Evolutionary conservation across 352 stramenopile species (phyloP).

Genomic region (Pythium phragmiticola): DNA sequence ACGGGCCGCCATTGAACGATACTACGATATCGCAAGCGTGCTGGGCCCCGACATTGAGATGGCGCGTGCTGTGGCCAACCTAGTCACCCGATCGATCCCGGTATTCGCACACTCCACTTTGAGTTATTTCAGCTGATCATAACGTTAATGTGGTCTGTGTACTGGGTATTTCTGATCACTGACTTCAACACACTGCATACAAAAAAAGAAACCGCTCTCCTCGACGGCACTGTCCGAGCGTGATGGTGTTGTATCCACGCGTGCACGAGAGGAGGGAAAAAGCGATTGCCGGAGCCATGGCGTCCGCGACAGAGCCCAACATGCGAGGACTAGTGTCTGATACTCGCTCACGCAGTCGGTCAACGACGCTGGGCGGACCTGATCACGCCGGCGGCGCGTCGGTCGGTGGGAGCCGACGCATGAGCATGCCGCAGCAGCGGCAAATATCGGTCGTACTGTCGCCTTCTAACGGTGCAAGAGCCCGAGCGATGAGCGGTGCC

Average conservation of each 20-base stretch:
- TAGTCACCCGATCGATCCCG: slow-evolving; percentile 23
- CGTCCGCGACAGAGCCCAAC: slow-evolving; percentile 9
- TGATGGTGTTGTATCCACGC: slow-evolving; percentile 11
- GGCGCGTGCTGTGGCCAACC: slow-evolving; percentile 21
- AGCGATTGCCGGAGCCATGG: background rate
- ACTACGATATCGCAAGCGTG: slow-evolving; percentile 33
- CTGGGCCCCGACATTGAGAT: slow-evolving; percentile 29
- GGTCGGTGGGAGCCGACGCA: background rate
- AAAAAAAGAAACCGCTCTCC: slow-evolving; percentile 3
- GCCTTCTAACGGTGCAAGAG: background rate
- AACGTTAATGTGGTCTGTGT: too few species aligned
- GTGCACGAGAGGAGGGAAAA: background rate
- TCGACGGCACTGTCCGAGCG: background rate
- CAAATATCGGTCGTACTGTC: slow-evolving; percentile 9
- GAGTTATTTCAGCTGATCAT: background rate
- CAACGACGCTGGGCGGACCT: background rate
- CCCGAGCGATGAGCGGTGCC: slow-evolving; percentile 1
- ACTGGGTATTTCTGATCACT: too few species aligned
- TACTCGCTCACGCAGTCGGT: slow-evolving; percentile 8
- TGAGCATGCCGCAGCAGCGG: slow-evolving; percentile 20
- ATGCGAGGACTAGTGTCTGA: background rate
- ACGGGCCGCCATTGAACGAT: slow-evolving; percentile 34
- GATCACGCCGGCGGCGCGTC: background rate
- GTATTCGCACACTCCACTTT: slow-evolving; percentile 15
- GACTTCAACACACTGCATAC: too few species aligned